phyloP scores from a whole-genome alignment of 371 early-diverging fungal species.

The Apophysomyces variabilis region DNA sequence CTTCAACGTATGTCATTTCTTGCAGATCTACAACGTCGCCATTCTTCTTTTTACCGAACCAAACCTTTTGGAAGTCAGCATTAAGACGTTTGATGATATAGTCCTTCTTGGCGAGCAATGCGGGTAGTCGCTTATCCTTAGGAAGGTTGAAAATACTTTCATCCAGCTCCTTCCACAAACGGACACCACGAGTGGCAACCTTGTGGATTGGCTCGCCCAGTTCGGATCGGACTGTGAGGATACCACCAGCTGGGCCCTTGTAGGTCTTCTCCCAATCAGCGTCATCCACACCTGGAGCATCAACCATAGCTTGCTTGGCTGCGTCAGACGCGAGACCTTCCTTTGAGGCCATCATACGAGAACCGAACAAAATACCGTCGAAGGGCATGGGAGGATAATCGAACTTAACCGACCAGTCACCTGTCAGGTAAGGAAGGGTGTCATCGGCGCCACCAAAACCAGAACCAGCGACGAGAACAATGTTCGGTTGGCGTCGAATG shows the following conservation, averaged over 20 bases:
- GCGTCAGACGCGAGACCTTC: slow-evolving; percentile 84
- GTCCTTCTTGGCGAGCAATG: slow-evolving; percentile 85
- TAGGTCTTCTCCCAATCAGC: slow-evolving; percentile 94
- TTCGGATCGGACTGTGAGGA: slow-evolving; percentile 94
- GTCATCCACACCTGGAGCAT: slow-evolving; percentile 89
- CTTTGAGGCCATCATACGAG: slow-evolving; percentile 95
- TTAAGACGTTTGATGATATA: slow-evolving; percentile 92
- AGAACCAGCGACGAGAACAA: slow-evolving; percentile 90
- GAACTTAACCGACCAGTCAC: slow-evolving; percentile 88
- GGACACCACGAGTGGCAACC: slow-evolving; percentile 93
- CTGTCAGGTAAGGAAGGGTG: slow-evolving; percentile 93
- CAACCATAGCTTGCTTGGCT: slow-evolving; percentile 92
- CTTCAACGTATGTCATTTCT: slow-evolving; percentile 95
- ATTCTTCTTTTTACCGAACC: slow-evolving; percentile 90
- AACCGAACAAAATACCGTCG: slow-evolving; percentile 93
- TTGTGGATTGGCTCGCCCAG: slow-evolving; percentile 98
- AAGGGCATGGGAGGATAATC: slow-evolving; percentile 96
- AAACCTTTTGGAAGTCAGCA: slow-evolving; percentile 92
- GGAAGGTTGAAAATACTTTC: slow-evolving; percentile 90
- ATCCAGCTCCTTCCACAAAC: slow-evolving; percentile 95
- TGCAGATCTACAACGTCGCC: slow-evolving; percentile 79
- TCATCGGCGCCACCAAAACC: slow-evolving; percentile 93
- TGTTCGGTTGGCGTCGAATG: slow-evolving; percentile 86
- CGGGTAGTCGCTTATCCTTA: slow-evolving; percentile 85
- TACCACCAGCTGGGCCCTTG: slow-evolving; percentile 88